phyloP scores from a whole-genome alignment of 768 basidiomycete species.

The Myochromella boudieri region DNA sequence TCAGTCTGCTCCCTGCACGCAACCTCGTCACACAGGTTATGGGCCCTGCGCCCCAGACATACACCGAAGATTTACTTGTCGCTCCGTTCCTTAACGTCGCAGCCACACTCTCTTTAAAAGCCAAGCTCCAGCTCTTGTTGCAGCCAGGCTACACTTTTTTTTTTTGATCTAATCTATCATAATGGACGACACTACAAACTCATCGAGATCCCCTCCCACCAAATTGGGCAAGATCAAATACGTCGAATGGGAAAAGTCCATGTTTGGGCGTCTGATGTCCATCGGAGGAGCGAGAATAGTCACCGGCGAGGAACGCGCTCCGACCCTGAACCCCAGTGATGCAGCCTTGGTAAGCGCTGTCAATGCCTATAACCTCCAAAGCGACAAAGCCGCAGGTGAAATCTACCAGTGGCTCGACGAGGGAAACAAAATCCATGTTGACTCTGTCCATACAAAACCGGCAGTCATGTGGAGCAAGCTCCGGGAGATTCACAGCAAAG shows the following conservation, averaged over 20 bases:
- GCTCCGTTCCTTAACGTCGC: neutral
- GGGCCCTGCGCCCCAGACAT: too few relatives aligned
- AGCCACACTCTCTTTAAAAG: too few relatives aligned
- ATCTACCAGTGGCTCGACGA: too few relatives aligned
- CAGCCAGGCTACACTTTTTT: neutral
- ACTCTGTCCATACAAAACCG: neutral
- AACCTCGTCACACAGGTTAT: too few relatives aligned
- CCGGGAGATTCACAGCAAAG: neutral
- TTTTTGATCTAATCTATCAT: neutral
- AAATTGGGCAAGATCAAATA: conserved; percentile 3
- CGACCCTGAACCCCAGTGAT: neutral
- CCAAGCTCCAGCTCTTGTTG: neutral
- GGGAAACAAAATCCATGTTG: too few relatives aligned
- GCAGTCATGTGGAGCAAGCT: conserved; percentile 1
- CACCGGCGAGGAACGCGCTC: neutral
- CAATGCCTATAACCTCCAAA: too few relatives aligned
- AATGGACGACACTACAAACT: neutral
- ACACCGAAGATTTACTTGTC: neutral
- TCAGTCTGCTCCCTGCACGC: too few relatives aligned
- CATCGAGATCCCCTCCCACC: neutral
- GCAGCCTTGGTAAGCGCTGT: neutral
- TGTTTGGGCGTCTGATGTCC: too few relatives aligned
- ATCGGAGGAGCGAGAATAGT: conserved; percentile 1
- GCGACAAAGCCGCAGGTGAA: too few relatives aligned
- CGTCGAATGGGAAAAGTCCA: too few relatives aligned